These are phyloP conservation scores for Acephala macrosclerotiorum DNA, from an alignment of 2,329 filamentous ascomycete species.

Conservation along the genomic window DNA sequence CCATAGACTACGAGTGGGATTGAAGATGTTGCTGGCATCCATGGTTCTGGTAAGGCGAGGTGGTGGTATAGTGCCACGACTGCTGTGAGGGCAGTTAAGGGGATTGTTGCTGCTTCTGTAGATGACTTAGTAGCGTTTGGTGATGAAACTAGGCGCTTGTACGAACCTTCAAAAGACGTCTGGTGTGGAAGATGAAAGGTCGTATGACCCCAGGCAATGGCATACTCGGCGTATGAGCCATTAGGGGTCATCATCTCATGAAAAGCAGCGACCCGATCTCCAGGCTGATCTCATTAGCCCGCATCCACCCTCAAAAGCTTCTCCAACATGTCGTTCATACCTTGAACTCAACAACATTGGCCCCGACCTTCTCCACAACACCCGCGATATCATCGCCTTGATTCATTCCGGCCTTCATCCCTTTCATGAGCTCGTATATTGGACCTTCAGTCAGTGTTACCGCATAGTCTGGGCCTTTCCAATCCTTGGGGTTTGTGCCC, in stretches of 20 bases:
- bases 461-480: conserved; percentile 20
- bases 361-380: conserved; percentile 54
- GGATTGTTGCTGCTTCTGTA: conserved; percentile 50
- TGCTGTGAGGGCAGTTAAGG: conserved; percentile 49
- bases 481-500: conserved; percentile 36
- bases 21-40: conserved; percentile 30
- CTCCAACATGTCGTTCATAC: conserved; percentile 6
- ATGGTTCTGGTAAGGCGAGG: conserved; percentile 47
- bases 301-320: background rate
- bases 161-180: conserved; percentile 33
- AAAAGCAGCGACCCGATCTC: conserved; percentile 54
- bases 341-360: conserved; percentile 52
- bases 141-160: background rate
- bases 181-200: conserved; percentile 51
- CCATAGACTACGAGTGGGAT: conserved; percentile 36
- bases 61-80: conserved; percentile 46
- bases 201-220: conserved; percentile 59
- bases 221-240: conserved; percentile 66
- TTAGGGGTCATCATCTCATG: conserved; percentile 56
- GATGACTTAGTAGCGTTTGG: conserved; percentile 45
- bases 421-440: background rate
- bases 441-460: background rate
- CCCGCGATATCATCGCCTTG: conserved; percentile 53
- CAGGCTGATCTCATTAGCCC: conserved; percentile 29
- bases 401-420: conserved; percentile 38